Evolutionary conservation across 2,329 filamentous ascomycete species (phyloP).

Genomic region (Aspergillus quadrilineatus): DNA sequence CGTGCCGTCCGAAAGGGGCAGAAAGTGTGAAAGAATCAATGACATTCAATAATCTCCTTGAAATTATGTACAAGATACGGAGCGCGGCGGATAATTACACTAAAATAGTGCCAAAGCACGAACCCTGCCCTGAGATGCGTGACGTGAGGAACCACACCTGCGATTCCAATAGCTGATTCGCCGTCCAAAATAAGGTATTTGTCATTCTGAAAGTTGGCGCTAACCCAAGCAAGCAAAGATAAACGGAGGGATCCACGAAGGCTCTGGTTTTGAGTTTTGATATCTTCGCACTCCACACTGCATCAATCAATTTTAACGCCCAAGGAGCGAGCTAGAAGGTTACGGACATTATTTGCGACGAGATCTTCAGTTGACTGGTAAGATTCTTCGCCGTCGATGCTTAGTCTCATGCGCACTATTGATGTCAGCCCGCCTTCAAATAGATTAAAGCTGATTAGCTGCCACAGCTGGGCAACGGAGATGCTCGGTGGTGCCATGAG

Average conservation of each 20-base stretch:
- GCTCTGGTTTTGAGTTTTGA: background rate
- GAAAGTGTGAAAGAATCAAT: conserved; percentile 2
- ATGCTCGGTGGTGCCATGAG: background rate
- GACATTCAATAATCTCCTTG: background rate
- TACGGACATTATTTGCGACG: background rate
- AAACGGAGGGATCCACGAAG: conserved; percentile 5
- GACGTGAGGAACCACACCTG: conserved; percentile 15
- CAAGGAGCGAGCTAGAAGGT: background rate
- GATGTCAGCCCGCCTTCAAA: background rate
- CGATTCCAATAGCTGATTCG: conserved; percentile 16
- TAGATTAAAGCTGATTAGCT: background rate
- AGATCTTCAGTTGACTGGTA: background rate
- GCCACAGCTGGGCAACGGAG: background rate
- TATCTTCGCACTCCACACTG: background rate
- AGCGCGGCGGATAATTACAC: background rate
- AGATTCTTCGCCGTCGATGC: background rate
- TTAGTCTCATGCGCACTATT: background rate
- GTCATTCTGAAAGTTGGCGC: conserved; percentile 18
- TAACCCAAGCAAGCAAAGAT: conserved; percentile 19
- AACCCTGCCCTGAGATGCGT: conserved; percentile 19
- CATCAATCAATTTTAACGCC: background rate
- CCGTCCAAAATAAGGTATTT: conserved; percentile 25
- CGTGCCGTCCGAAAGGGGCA: background rate
- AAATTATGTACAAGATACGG: background rate
- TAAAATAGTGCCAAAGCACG: conserved; percentile 19